phyloP scores from a whole-genome alignment of 352 stramenopile genomes.

The Elongisporangium senticosum region DNA sequence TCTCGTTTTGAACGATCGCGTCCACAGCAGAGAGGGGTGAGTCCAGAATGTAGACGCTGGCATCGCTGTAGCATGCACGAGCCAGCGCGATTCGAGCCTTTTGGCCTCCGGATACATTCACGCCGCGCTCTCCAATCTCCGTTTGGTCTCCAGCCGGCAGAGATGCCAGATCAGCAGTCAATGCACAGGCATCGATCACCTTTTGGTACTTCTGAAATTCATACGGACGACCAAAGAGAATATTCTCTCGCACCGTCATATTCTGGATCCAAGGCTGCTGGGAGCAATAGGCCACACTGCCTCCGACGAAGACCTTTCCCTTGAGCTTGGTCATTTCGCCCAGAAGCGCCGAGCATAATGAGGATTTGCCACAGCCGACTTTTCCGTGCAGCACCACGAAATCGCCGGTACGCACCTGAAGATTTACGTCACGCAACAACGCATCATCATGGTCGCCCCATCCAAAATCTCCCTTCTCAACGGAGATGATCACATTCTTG shows the following conservation, averaged over 20 bases:
- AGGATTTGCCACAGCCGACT: slow-evolving; percentile 91
- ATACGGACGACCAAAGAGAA: slow-evolving; percentile 87
- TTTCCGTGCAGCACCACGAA: slow-evolving; percentile 88
- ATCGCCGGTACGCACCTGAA: slow-evolving; percentile 63
- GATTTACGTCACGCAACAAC: slow-evolving; percentile 56
- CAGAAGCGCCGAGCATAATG: slow-evolving; percentile 84
- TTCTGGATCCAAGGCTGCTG: slow-evolving; percentile 92
- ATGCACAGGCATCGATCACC: slow-evolving; percentile 49
- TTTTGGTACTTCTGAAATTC: slow-evolving; percentile 48
- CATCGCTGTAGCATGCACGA: slow-evolving; percentile 51
- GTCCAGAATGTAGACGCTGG: slow-evolving; percentile 38
- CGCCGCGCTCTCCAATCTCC: slow-evolving; percentile 58
- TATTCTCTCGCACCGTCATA: slow-evolving; percentile 71
- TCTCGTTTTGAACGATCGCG: slow-evolving; percentile 64
- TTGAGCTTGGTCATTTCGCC: slow-evolving; percentile 77
- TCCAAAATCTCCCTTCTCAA: slow-evolving; percentile 27
- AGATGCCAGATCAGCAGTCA: slow-evolving; percentile 62
- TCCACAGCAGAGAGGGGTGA: slow-evolving; percentile 40
- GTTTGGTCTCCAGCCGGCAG: slow-evolving; percentile 69
- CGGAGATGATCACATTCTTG: slow-evolving; percentile 21
- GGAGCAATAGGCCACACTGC: slow-evolving; percentile 72
- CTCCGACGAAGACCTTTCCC: slow-evolving; percentile 17
- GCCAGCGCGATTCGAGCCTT: slow-evolving; percentile 59
- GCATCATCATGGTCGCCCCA: slow-evolving; percentile 17
- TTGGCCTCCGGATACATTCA: slow-evolving; percentile 63